These are phyloP conservation scores for Torulaspora franciscae DNA, from an alignment of 805 yeast species.

Conservation along the genomic window DNA sequence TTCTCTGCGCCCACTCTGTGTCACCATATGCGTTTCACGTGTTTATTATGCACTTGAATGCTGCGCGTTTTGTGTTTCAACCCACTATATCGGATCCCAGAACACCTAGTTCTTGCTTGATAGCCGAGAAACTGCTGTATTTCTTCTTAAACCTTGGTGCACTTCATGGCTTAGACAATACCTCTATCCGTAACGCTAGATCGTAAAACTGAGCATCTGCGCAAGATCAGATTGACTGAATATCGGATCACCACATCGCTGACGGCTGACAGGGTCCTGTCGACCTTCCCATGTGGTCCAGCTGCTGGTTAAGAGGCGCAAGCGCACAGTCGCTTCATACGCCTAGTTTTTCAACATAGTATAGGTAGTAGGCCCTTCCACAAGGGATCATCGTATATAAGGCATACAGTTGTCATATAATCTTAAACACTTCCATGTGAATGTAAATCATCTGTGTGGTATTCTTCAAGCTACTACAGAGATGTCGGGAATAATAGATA, in stretches of 20 bases:
- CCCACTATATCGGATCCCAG: background rate
- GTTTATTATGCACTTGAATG: too few species aligned
- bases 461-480: background rate
- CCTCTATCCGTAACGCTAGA: too few species aligned
- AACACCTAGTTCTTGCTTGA: background rate
- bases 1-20: too few species aligned
- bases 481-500: slow-evolving; percentile 1
- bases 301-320: background rate
- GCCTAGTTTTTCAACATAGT: background rate
- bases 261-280: background rate
- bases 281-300: background rate
- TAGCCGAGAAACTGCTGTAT: background rate
- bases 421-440: too few species aligned
- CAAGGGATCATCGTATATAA: background rate
- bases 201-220: too few species aligned
- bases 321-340: slow-evolving; percentile 2
- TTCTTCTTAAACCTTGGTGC: too few species aligned
- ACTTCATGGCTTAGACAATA: background rate
- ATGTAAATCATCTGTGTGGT: background rate
- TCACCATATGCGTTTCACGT: too few species aligned
- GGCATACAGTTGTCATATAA: background rate
- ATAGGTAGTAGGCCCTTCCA: background rate
- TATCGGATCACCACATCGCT: too few species aligned
- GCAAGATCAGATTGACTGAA: too few species aligned
- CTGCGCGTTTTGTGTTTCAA: too few species aligned